A percentile compares a stretch with the other conserved stretches of the same genome.
phyloP scores from a whole-genome alignment of 805 yeast genomes.

The Candida krabiensis region DNA sequence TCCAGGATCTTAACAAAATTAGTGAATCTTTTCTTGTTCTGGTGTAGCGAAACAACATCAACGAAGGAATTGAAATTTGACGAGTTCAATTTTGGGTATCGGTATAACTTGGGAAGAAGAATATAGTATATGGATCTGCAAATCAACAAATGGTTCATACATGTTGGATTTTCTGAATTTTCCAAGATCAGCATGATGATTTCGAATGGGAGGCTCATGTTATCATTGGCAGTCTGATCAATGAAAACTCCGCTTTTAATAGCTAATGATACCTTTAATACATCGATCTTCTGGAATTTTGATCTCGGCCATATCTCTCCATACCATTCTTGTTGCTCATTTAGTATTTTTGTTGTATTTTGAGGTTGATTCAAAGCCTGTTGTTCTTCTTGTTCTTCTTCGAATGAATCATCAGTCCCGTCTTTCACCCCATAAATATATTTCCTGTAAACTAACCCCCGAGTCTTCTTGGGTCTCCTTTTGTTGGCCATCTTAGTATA shows the following conservation, averaged over 20 bases:
- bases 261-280: slow-evolving; percentile 34
- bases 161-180: slow-evolving; percentile 33
- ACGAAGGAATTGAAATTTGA: slow-evolving; percentile 73
- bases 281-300: slow-evolving; percentile 51
- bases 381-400: slow-evolving; percentile 32
- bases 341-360: slow-evolving; percentile 8
- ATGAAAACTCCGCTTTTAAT: slow-evolving; percentile 27
- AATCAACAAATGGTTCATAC: slow-evolving; percentile 56
- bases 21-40: slow-evolving; percentile 51
- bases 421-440: slow-evolving; percentile 56
- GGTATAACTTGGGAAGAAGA: slow-evolving; percentile 66
- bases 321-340: slow-evolving; percentile 13
- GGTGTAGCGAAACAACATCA: slow-evolving; percentile 50
- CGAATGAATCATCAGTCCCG: slow-evolving; percentile 28
- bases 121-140: slow-evolving; percentile 59
- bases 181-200: slow-evolving; percentile 41
- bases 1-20: slow-evolving; percentile 65
- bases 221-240: slow-evolving; percentile 22
- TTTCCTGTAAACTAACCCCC: slow-evolving; percentile 70
- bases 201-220: slow-evolving; percentile 47
- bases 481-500: slow-evolving; percentile 69
- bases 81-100: slow-evolving; percentile 60
- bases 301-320: slow-evolving; percentile 47
- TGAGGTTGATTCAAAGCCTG: slow-evolving; percentile 9
- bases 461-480: slow-evolving; percentile 78